Evolutionary conservation across 352 stramenopile species (phyloP), one percentile per base, ranked within the genome.

Genomic region (Pythium biforme): DNA sequence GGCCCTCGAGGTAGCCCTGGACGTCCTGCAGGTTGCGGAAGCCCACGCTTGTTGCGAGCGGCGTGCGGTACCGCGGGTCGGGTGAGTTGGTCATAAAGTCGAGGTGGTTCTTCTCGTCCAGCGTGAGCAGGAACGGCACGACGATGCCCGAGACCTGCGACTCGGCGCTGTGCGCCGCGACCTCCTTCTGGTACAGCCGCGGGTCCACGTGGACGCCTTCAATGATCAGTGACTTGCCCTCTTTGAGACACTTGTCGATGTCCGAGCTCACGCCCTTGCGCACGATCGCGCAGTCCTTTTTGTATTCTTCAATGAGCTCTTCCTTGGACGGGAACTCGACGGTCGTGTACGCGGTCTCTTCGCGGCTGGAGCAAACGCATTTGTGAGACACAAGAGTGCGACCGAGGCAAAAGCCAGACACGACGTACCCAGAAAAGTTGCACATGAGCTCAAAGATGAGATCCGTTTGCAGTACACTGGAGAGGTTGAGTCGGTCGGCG

Each of bases 371-470:
- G 17, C 11, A 9, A 43, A 3, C 7, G 7, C 7, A n/a, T 6
- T 6, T 43, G 37, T n/a, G 37, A n/a, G 37, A 43, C 7, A 4
- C 17, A 43, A 15, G 3, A 15, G 37, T n/a, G n/a, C n/a, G 6
- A n/a, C 37, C 3, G 5, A 20, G 37, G 6, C 6, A 33, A 4
- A 34, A 33, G 17, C 17, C 43, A 41, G 27, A 54, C 11, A 14
- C 14, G 7, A 59, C 71, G 17, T 59, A 95, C 86, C 84, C 86
- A 2, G 86, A 95, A 59, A 95, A 95, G 49, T 95, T 95, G 70
- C 86, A 95, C 86, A 95, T 95, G 48, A 95, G 77, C 68, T 94
- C 86, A 64, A 93, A 93, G 57, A 93, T 95, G 41, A 95, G 76
- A 51, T 95, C 86, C 0, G 84, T 93, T 59, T 95, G 86, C 20